Evolutionary conservation across 1,284 basidiomycete genomes (phyloP), one percentile per base, ranked within the genome.

Genomic region (Pseudozyma flocculosa): DNA sequence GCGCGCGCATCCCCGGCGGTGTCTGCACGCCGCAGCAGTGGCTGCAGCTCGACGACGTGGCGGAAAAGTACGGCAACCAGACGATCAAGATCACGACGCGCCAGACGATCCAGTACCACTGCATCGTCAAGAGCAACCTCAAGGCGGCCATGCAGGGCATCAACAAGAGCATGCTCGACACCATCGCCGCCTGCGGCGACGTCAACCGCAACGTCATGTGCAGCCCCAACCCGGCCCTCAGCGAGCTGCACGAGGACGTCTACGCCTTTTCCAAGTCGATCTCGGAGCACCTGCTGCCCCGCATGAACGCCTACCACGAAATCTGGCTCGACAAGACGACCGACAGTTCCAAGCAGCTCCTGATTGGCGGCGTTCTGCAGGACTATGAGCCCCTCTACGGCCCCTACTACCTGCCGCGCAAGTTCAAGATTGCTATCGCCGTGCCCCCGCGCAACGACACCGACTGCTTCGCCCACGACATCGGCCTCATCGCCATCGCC

Each of bases 71-170:
- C 79, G 94, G 92, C 24, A 90, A 88, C 73, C 86, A 89, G 51
- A 93, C 93, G 15, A 88, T 98, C 82, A 98, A 98, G 83, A 88
- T 99, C 71, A 98, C 94, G 45, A 99, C 95, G 24, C 84, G 94
- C 60, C 87, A 93, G 81, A 98, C 95, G n/a, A 97, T 97, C 87
- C 94, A 99, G 82, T 98, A 96, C 85, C 94, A 99, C 80, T 94
- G 94, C 60, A 88, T 99, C 68, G 88, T 98, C 82, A 99, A 99
- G 84, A 85, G 85, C 65, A 90, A 98, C 79, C 81, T 98, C 79
- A 98, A 98, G 82, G 86, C 88, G 38, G 89, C 92, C 19, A 97
- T 99, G 77, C 92, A 95, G 81, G 90, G 88, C 53, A 97, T 98
- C 80, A 99, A 98, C 82, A 84, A 87, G 55, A 87, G 84, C 29